These are phyloP conservation scores for Acacia pycnantha DNA, from an alignment of 331 rosid genomes.

Conservation along the genomic window DNA sequence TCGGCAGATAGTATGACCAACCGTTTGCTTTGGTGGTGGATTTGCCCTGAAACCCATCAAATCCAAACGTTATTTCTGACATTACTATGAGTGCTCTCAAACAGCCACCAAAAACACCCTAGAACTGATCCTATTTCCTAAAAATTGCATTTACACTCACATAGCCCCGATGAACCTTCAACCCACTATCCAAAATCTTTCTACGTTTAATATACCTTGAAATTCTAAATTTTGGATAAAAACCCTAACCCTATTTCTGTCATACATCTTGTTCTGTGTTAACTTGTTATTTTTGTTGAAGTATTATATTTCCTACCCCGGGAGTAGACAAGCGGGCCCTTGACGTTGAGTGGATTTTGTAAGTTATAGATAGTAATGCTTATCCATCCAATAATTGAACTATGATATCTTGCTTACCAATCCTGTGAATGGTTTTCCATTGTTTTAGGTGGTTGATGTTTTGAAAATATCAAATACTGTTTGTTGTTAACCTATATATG, in stretches of 20 bases:
- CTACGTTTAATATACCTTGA: not conserved
- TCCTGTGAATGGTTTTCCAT: not conserved
- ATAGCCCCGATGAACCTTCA: not conserved
- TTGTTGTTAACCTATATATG: not conserved
- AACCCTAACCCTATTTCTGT: not conserved
- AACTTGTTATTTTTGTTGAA: not conserved
- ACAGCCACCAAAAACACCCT: not conserved
- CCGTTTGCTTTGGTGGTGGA: not conserved
- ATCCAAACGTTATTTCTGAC: not conserved
- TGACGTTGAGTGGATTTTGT: not conserved
- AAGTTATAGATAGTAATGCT: not conserved
- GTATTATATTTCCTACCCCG: not conserved
- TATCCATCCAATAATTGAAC: not conserved
- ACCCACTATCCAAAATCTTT: not conserved
- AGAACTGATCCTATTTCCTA: not conserved
- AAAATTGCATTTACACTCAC: not conserved
- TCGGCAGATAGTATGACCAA: not conserved
- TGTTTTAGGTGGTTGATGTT: slow-evolving; percentile 11
- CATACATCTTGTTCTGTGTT: not conserved
- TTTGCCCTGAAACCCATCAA: not conserved
- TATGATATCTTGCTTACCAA: not conserved
- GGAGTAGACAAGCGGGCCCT: not conserved
- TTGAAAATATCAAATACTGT: not conserved
- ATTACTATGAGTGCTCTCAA: not conserved
- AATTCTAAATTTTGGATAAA: not conserved